Conservation (phyloP, 345 rosid genomes). For the Physaria fendleri region DNA sequence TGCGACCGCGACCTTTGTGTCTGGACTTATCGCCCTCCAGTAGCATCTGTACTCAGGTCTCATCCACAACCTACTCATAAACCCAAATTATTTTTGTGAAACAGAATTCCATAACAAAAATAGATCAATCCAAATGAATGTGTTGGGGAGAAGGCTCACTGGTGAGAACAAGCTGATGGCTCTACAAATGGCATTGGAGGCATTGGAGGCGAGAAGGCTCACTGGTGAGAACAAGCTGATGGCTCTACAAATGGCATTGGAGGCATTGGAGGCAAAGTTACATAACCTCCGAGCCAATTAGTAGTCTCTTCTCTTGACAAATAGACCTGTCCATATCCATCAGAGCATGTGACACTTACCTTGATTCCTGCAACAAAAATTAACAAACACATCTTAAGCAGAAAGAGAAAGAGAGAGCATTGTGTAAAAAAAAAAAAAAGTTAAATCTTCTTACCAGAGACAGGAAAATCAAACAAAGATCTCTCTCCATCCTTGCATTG, state of each 20-base stretch:
- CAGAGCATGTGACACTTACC: constrained; percentile 51
- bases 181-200: constrained; percentile 57
- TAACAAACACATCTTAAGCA: background rate
- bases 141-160: constrained; percentile 41
- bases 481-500: constrained; percentile 81
- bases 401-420: background rate
- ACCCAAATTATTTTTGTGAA: constrained; percentile 3
- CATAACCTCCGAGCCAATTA: constrained; percentile 60
- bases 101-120: background rate
- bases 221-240: constrained; percentile 79
- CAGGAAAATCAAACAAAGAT: constrained; percentile 73
- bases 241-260: constrained; percentile 55
- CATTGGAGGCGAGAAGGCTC: constrained; percentile 40
- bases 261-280: constrained; percentile 46
- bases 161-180: constrained; percentile 73
- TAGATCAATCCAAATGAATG: background rate
- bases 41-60: constrained; percentile 66
- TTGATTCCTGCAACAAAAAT: constrained; percentile 46
- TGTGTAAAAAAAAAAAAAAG: background rate
- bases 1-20: constrained; percentile 54
- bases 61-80: constrained; percentile 50
- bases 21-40: constrained; percentile 67
- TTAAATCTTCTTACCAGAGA: constrained; percentile 36
- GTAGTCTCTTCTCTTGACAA: constrained; percentile 71
- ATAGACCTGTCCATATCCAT: constrained; percentile 48